Evolutionary conservation across 441 rosid genomes (phyloP).

Genomic region (Francoa sonchifolia): DNA sequence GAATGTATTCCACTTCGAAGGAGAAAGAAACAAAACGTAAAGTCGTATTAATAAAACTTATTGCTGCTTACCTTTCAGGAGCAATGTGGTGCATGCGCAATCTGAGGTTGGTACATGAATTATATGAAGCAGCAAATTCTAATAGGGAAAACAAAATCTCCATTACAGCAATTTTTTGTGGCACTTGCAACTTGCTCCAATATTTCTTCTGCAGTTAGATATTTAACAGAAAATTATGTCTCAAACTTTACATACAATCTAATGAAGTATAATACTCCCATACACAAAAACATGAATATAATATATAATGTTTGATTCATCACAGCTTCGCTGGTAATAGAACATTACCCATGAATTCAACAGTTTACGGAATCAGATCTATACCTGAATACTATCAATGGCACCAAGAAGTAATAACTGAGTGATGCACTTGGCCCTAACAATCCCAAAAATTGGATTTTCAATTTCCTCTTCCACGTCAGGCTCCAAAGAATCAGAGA

Average conservation of each 20-base stretch:
- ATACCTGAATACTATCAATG: conserved; percentile 91
- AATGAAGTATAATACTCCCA: not conserved
- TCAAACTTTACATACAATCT: not conserved
- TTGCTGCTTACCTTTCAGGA: conserved; percentile 54
- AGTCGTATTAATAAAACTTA: conserved; percentile 2
- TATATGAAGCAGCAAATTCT: conserved; percentile 90
- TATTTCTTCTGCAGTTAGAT: conserved; percentile 61
- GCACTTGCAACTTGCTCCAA: conserved; percentile 72
- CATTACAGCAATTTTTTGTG: conserved; percentile 83
- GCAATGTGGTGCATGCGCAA: conserved; percentile 75
- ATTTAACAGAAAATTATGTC: conserved; percentile 1
- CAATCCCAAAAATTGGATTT: conserved; percentile 62
- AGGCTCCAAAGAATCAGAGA: conserved; percentile 50
- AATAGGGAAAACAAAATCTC: conserved; percentile 74
- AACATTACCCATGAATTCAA: too few species aligned
- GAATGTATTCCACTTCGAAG: not conserved
- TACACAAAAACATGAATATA: too few species aligned
- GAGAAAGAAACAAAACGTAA: conserved; percentile 6
- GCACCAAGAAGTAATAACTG: conserved; percentile 90
- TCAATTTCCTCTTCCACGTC: conserved; percentile 72
- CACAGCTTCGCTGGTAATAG: too few species aligned
- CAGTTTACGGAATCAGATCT: conserved; percentile 6
- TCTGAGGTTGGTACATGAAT: conserved; percentile 84
- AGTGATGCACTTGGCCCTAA: conserved; percentile 97
- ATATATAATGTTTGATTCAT: too few species aligned